Base-by-base conservation (phyloP, 768 basidiomycete genomes). In the Boletus fagicola region DNA sequence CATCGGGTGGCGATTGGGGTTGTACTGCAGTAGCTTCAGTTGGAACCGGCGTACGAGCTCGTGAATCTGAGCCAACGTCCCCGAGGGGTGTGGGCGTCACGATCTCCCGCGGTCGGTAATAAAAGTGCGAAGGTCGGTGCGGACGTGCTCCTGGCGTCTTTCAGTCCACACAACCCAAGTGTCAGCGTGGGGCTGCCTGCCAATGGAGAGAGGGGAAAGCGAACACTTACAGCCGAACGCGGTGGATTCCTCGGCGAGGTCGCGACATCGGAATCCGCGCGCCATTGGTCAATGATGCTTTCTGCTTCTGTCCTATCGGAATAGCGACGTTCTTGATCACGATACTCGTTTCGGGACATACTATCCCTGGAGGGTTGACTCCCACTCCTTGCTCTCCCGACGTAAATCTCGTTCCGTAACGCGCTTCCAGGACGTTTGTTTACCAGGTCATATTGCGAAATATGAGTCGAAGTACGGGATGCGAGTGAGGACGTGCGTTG, bases 41-140 rank as follows among this genome's bases (percentile, higher is more conserved):
- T 5, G 48, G 61, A 20, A 47, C 43, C 1, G 65, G 63, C n/a
- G 65, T 62, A 20, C 52, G 58, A 47, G 61, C 45, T 13, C 65
- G 65, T 0, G 59, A 30, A 26, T 54, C 58, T 36, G 38, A 52
- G 40, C 56, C 63, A n/a, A 50, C 50, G 26, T 69, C 70, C 38
- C 52, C 67, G 28, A 60, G 63, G 26, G 67, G 67, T 40, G 64
- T 54, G 4, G 74, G 69, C 38, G 63, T 66, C 52, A 64, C 57
- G 47, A 62, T 62, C 44, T 78, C 78, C 33, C 71, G 66, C 1
- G 76, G 66, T 13, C 68, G 65, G 43, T 73, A 64, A 22, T 59
- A 67, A 53, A 59, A 62, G 4, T 61, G 30, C 2, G 54, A 39
- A 3, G 62, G 60, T 31, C 54, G 54, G 22, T 56, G 54, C 12